Evolutionary conservation across 2,329 filamentous ascomycete genomes (phyloP), one percentile per base, ranked within the genome.

Genomic region (Cercospora zeae-maydis): DNA sequence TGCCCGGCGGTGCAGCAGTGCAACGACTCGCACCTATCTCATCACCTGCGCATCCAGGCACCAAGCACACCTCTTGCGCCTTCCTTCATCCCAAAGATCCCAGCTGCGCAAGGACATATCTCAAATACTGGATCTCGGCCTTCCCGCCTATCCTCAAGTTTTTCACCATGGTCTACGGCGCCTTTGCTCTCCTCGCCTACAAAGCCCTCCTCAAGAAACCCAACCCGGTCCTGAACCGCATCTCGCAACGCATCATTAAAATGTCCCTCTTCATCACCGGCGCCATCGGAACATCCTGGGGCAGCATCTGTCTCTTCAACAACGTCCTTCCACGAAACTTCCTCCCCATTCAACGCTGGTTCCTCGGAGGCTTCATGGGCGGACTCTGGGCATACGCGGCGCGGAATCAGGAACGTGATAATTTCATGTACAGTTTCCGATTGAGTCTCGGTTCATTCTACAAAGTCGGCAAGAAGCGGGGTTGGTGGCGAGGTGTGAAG

Each of bases 391-490:
- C 90, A 0, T 90, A 90, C 75, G 78, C 96, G 1, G 89, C 92
- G 73, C 81, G 88, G 49, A 80, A 81, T 55, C 79, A 83, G 64
- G 85, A 88, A 45, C 80, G 90, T 14, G 82, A 83, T 1, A 84
- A 91, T 59, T 96, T 96, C 76, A 71, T 97, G 64, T 95, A 95
- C 76, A 88, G 86, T 67, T 86, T 90, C 31, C 84, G 93, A 1
- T 79, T 88, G n/a, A 92, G 89, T 63, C 81, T 96, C 31, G 90
- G 96, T 74, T 91, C 86, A 37, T 77, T 92, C 51, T 98, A 92
- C 91, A 96, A 96, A 80, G 91, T 96, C 0, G 92, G 93, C n/a
- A 86, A 90, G 60, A 98, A 98, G 86, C 82, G 88, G 34, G 85
- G 91, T 1, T 92, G 92, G 86, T 96, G 93, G 92, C 86, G 84